Evolutionary conservation across 2,329 filamentous ascomycete species (phyloP), one percentile per base, ranked within the genome.

Genomic region (Truncatella angustata): DNA sequence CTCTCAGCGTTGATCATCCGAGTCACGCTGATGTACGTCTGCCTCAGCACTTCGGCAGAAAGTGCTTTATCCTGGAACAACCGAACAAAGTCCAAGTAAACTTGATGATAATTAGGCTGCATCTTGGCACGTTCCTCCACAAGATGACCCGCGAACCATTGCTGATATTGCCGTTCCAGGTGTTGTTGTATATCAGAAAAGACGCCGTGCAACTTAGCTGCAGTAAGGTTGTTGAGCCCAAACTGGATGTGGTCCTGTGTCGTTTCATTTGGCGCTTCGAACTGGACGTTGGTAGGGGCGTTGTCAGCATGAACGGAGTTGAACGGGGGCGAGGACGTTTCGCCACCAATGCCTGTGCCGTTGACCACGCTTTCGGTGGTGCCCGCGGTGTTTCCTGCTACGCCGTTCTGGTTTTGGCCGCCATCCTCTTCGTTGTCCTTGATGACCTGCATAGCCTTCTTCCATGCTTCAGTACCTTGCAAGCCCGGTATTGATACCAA

Each of bases 71-170:
- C 85, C 59, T 90, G 83, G 60, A 97, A 90, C 30, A 91, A 82
- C 51, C 87, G 87, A 54, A 99, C 81, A 48, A 99, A 81, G 61
- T 96, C 90, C 46, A 97, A 81, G 66, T 99, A 99, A 20, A 99
- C 83, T 54, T 88, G 82, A 61, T 99, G 94, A 65, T 95, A 97
- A 69, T 99, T 99, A 5, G 93, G 92, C 67, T 99, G 93, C 77
- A 96, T 87, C 71, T 97, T 97, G 28, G 93, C 95, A 42, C 95
- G 90, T 67, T 97, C 90, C 65, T 97, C 93, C 3, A 99, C 94
- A 9, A 99, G 78, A 64, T 97, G 96, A 44, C 86, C 86, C 5
- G 95, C 94, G 65, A 99, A 99, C 94, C 94, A 99, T 65, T 95
- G 91, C 63, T 95, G 89, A 67, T 97, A 88, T 59, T 86, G 85